These are phyloP conservation scores for Microbotryomycetes sp. DNA, from an alignment of 1,284 basidiomycete genomes.

Conservation along the genomic window DNA sequence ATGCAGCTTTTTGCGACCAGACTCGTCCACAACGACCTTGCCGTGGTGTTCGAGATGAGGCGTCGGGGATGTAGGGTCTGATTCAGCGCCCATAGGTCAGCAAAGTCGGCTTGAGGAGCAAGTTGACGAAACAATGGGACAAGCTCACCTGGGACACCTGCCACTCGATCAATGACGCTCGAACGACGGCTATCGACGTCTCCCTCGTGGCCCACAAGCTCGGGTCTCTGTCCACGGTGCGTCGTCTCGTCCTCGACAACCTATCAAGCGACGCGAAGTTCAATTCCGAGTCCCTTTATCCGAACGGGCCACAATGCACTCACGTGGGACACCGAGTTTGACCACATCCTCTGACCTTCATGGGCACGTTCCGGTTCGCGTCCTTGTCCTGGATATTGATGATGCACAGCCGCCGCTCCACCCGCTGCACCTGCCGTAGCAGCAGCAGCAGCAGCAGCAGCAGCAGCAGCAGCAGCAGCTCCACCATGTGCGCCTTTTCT, in stretches of 20 bases:
- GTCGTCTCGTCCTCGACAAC: constrained; percentile 2
- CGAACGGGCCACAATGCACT: not conserved
- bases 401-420: not conserved
- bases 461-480: not conserved
- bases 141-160: constrained; percentile 13
- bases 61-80: too few relatives aligned
- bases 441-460: not conserved
- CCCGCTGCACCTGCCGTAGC: not conserved
- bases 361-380: not conserved
- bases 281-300: not conserved
- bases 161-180: constrained; percentile 11
- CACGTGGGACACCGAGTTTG: not conserved
- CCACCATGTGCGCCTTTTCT: not conserved
- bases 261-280: not conserved
- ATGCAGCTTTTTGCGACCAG: not conserved
- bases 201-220: not conserved
- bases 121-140: not conserved
- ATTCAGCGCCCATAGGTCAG: too few relatives aligned
- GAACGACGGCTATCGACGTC: constrained; percentile 12
- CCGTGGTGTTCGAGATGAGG: too few relatives aligned
- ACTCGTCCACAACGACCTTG: not conserved
- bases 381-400: not conserved
- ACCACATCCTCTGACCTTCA: not conserved
- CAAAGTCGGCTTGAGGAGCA: not conserved
- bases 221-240: constrained; percentile 2